Conservation (phyloP, 257 asterid genomes). For the Primulina tabacum region DNA sequence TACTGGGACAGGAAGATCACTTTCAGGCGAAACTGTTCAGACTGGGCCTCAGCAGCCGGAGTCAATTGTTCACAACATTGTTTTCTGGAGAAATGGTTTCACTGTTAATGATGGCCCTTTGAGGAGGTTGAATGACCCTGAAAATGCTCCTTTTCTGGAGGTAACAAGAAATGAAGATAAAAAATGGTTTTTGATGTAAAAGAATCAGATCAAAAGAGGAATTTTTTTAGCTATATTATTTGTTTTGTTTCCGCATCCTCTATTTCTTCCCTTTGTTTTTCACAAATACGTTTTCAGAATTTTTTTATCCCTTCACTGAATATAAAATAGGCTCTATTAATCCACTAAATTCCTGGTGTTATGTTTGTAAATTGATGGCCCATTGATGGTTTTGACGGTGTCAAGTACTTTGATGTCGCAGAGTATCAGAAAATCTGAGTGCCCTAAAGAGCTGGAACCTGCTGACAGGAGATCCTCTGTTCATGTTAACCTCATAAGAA, state of each 20-base stretch:
- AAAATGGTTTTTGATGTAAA: neutral
- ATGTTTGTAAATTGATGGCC: neutral
- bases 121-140: slow-evolving; percentile 93
- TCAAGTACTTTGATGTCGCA: slow-evolving; percentile 33
- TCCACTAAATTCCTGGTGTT: slow-evolving; percentile 10
- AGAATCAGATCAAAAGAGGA: neutral
- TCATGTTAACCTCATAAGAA: slow-evolving; percentile 75
- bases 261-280: neutral
- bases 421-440: slow-evolving; percentile 87
- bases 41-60: slow-evolving; percentile 74
- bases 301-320: neutral
- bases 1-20: slow-evolving; percentile 79
- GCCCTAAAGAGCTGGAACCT: slow-evolving; percentile 93
- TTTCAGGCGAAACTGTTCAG: slow-evolving; percentile 64
- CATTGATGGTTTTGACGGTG: slow-evolving; percentile 3
- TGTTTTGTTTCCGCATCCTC: neutral
- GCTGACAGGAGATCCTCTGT: slow-evolving; percentile 72
- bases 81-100: slow-evolving; percentile 98
- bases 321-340: neutral
- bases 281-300: neutral
- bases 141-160: slow-evolving; percentile 79
- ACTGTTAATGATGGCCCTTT: slow-evolving; percentile 88
- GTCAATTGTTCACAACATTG: slow-evolving; percentile 71
- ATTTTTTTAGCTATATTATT: neutral
- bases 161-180: slow-evolving; percentile 32